Evolutionary conservation across 2,329 filamentous ascomycete species (phyloP), one percentile per base, ranked within the genome.

Genomic region (Raffaelea ambrosiae): DNA sequence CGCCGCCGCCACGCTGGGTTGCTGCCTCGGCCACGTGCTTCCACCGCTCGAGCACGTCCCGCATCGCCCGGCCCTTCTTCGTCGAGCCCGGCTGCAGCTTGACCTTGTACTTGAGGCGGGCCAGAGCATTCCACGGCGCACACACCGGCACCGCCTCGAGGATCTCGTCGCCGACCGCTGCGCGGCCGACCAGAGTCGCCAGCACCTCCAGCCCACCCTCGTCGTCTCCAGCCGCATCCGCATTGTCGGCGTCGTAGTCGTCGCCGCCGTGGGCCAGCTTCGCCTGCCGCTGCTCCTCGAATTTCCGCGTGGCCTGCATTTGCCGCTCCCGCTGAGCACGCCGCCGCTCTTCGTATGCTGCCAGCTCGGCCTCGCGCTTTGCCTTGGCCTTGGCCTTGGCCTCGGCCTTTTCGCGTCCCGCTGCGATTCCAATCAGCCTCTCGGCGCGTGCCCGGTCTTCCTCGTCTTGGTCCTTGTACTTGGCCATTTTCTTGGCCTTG

Each of bases 11-110:
- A 7, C 31, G 31, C 9, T 33, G 9, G 9, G 13, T 38, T 5
- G 35, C 35, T 5, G 81, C 77, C 44, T 81, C 88, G 19, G 73
- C 65, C 0, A 48, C 54, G 2, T 48, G 52, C 54, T 84, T 76
- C 90, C 91, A 96, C 51, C 78, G 77, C 43, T 83, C 81, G n/a
- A 97, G 66, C 29, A 97, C 84, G 65, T 97, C 91, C 62, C 87
- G 88, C 43, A 95, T 81, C 0, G 89, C 90, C 63, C 96, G 97
- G 10, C 93, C 91, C 69, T 95, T 95, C 74, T 97, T 98, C 54
- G 84, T 76, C 0, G 81, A 68, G 0, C 93, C 93, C 0, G 93
- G 93, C 66, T 97, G 93, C 57, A 98, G 66, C 71, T 98, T 98
- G 47, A 83, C 87, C 66, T 94, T 94, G 72, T 96, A 97, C 67